Conservation (phyloP, 345 rosid genomes). For the Aurinia saxatilis region DNA sequence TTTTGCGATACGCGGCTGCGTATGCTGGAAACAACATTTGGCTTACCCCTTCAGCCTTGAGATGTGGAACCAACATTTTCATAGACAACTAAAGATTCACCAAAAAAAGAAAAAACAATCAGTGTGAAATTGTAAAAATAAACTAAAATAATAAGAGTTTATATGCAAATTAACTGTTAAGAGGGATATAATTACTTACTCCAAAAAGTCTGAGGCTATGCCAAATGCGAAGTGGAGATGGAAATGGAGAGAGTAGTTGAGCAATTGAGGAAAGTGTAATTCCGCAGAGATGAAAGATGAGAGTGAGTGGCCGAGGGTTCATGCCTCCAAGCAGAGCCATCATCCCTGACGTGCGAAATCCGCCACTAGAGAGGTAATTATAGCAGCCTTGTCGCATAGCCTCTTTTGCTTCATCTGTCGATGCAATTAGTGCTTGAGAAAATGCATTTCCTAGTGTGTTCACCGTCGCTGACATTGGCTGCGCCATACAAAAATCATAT, state of each 20-base stretch:
- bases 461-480: constrained; percentile 37
- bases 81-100: constrained; percentile 25
- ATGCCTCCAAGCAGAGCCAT: constrained; percentile 31
- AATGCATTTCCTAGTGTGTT: constrained; percentile 33
- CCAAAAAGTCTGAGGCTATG: constrained; percentile 21
- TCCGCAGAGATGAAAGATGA: constrained; percentile 23
- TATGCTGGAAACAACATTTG: constrained; percentile 39
- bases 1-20: constrained; percentile 21
- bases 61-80: constrained; percentile 35
- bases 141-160: too few relatives aligned
- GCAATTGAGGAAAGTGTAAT: constrained; percentile 23
- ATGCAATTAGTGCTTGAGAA: constrained; percentile 25
- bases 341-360: constrained; percentile 15
- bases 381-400: constrained; percentile 34
- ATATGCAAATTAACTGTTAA: neutral
- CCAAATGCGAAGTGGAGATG: constrained; percentile 30
- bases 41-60: constrained; percentile 40
- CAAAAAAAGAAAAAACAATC: neutral
- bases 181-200: constrained; percentile 7
- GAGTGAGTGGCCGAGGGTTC: constrained; percentile 30
- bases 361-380: constrained; percentile 26
- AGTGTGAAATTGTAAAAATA: neutral
- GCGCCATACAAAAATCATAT: neutral
- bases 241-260: constrained; percentile 27
- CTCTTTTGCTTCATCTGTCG: constrained; percentile 27